A percentile compares a stretch with the other conserved stretches of the same genome.
phyloP scores from a whole-genome alignment of 2,329 filamentous ascomycete genomes.

The Bisporella sp. region DNA sequence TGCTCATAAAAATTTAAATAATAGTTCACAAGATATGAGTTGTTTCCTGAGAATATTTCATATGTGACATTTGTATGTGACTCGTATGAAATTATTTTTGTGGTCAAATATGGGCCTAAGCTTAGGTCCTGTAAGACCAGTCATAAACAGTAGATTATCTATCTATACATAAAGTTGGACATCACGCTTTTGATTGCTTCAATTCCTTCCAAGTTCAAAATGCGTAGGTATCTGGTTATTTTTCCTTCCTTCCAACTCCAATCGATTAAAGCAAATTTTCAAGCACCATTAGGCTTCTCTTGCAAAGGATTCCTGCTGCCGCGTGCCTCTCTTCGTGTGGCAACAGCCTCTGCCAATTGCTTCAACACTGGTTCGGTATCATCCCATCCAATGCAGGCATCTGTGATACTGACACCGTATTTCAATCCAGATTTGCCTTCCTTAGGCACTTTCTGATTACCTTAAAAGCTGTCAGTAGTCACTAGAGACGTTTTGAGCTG shows the following conservation, averaged over 20 bases:
- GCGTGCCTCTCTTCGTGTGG: not conserved
- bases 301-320: not conserved
- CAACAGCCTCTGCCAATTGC: constrained; percentile 69
- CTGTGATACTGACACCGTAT: constrained; percentile 94
- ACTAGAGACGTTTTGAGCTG: not conserved
- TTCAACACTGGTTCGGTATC: constrained; percentile 77
- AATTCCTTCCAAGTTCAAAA: not conserved
- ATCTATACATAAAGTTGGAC: no score
- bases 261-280: not conserved
- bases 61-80: no score
- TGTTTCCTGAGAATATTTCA: no score
- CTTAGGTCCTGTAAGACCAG: no score
- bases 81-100: no score
- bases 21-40: no score
- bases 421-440: constrained; percentile 81
- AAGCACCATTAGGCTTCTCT: not conserved
- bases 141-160: no score
- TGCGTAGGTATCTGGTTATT: not conserved
- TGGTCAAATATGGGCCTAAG: no score
- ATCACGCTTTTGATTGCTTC: no score
- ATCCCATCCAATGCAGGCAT: constrained; percentile 93
- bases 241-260: not conserved
- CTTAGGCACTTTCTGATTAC: constrained; percentile 83
- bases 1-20: no score
- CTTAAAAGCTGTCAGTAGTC: constrained; percentile 31